Base-by-base conservation (phyloP, 75 land plant species). In the Azolla pinnata region DNA sequence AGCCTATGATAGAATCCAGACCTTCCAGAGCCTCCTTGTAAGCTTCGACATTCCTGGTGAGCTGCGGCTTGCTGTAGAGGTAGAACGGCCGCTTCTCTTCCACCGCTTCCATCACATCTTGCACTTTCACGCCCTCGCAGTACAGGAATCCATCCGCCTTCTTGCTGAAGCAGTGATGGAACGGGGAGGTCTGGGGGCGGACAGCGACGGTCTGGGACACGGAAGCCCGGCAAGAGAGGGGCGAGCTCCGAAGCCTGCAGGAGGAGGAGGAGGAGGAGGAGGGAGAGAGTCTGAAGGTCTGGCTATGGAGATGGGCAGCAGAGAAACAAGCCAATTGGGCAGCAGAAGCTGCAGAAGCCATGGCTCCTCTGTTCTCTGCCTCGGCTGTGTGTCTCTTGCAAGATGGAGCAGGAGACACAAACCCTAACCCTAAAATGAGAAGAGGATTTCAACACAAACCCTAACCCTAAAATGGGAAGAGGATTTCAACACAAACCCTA, bases 21-120 rank as follows among this genome's bases (percentile, higher is more conserved):
- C 97, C 97, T 44, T 78, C 62, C 65, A 91, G 70, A 20, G 97
- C 97, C 34, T 61, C 75, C 20, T 42, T 47, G 54, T 88, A 91
- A 1, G 95, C 89, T 59, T 79, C 71, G 29, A 61, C 66, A 45
- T 91, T 91, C 35, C 95, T 52, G 18, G 83, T 76, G 27, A 91
- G 81, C 73, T 91, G 97, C 0, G 73, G 62, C 69, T 88, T 91
- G 45, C 85, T 84, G 61, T 91, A 91, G 25, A 91, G 69, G 67
- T 91, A 91, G 54, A 91, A 91, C 0, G 97, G 97, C 57, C 85
- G 51, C 33, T 62, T 61, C 50, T 85, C 93, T 31, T 50, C 52
- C 44, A 74, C 81, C 12, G 56, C 0, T 1, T 83, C 83, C 76
- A 88, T 77, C 14, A 81, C 47, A 21, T 91, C 89, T 60, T 82